Percentiles rank a stretch among this genome's conserved stretches.
phyloP scores from a whole-genome alignment of 202 grass and related monocot genomes.

The Saccharum hybrid region DNA sequence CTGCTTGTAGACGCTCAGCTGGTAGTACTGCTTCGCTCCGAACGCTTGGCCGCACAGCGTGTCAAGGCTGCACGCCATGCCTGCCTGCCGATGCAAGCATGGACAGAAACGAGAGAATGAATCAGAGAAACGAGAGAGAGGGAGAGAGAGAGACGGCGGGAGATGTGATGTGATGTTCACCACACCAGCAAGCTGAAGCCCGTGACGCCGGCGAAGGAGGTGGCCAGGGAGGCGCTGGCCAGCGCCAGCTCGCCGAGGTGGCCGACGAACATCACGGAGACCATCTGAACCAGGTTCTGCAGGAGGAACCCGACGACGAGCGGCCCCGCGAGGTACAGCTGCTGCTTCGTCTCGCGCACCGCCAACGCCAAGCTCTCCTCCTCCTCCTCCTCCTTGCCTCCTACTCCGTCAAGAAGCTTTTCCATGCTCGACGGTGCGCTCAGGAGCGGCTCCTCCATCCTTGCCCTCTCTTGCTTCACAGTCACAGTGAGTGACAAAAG shows the following conservation, averaged over 20 bases:
- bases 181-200: constrained; percentile 37
- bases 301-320: constrained; percentile 13
- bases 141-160: too few species aligned
- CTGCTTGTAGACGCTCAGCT: constrained; percentile 63
- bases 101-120: too few species aligned
- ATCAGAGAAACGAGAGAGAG: too few species aligned
- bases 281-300: constrained; percentile 22
- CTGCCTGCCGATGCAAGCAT: background rate
- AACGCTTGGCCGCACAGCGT: constrained; percentile 56
- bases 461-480: background rate
- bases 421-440: background rate
- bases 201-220: constrained; percentile 39
- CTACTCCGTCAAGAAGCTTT: background rate
- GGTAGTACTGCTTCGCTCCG: constrained; percentile 42
- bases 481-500: background rate
- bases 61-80: constrained; percentile 52
- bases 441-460: constrained; percentile 3
- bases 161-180: too few species aligned
- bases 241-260: constrained; percentile 38
- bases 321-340: constrained; percentile 23
- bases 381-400: background rate
- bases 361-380: background rate
- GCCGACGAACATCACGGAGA: constrained; percentile 32
- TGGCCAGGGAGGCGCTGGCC: constrained; percentile 24
- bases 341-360: constrained; percentile 15